Evolutionary conservation across 148 eudicot genomes (phyloP).

Genomic region (Spergularia bocconei): DNA sequence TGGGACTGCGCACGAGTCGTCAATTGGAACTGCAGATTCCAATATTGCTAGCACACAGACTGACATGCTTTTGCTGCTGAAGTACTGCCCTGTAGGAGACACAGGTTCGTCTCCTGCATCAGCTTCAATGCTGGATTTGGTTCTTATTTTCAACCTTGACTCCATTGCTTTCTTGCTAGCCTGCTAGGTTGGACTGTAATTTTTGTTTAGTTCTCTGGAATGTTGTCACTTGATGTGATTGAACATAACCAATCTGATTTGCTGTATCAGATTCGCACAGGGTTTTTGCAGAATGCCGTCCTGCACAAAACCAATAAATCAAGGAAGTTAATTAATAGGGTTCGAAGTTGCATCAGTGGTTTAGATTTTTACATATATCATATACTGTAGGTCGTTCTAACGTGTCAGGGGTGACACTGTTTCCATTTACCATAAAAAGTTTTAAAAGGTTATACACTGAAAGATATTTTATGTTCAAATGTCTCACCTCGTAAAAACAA

Average conservation of each 20-base stretch:
- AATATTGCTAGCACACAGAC: constrained; percentile 42
- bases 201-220: no score
- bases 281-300: neutral
- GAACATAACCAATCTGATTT: no score
- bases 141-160: constrained; percentile 18
- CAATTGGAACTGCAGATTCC: constrained; percentile 46
- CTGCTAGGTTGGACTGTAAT: no score
- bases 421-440: no score
- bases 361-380: no score
- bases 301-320: neutral
- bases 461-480: no score
- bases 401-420: no score
- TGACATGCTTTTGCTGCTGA: constrained; percentile 58
- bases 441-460: no score
- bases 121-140: neutral
- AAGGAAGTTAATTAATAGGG: neutral
- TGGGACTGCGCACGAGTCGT: constrained; percentile 34
- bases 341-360: no score
- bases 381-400: no score
- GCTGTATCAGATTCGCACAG: neutral
- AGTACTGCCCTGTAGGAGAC: constrained; percentile 66
- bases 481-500: no score
- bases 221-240: no score
- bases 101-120: constrained; percentile 42
- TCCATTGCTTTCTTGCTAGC: constrained; percentile 10